Evolutionary conservation across 108 stramenopile species (phyloP), one percentile per base, ranked within the genome.

Genomic region (Cyclotella kingstonii): DNA sequence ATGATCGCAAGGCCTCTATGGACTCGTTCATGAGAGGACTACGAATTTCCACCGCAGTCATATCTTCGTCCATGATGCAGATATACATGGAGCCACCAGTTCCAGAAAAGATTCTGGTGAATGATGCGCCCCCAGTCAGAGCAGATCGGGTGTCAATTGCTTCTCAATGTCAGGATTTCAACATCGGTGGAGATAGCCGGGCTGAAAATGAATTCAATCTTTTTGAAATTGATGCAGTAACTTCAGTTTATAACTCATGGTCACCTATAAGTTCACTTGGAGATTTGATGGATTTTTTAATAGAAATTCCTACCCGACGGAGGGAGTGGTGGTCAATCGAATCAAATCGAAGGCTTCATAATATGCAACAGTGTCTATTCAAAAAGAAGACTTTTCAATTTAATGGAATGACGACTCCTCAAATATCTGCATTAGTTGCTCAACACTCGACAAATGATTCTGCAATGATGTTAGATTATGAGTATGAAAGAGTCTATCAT

Each of bases 281-380:
- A 45, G 80, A 86, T 40, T 68, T 86, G 43, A 22, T 85, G 15
- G 71, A 79, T 19, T 83, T 86, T 68, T 23, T 80, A 3, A 72
- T 73, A 30, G 54, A 23, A 6, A 66, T 75, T 6, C 74, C 74
- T 33, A 47, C 52, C 4, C 47, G 54, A 36, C 49, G 74, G 30
- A 54, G 66, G 42, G 52, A 67, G 45, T 75, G 65, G 66, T 75
- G 74, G 74, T 48, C 46, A 8, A 6, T 35, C 27, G 63, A 49
- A 63, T 22, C 34, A 12, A 52, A 42, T 42, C 50, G 63, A 22
- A 3, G n/a, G 39, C 19, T 17, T 2, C 51, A 52, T 40, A n/a
- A n/a, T n/a, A n/a, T n/a, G n/a, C n/a, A n/a, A n/a, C n/a, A n/a
- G n/a, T n/a, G n/a, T n/a, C n/a, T n/a, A n/a, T n/a, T n/a, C n/a